Conservation (phyloP, 2,329 filamentous ascomycete species). For the Cercospora zeina region DNA sequence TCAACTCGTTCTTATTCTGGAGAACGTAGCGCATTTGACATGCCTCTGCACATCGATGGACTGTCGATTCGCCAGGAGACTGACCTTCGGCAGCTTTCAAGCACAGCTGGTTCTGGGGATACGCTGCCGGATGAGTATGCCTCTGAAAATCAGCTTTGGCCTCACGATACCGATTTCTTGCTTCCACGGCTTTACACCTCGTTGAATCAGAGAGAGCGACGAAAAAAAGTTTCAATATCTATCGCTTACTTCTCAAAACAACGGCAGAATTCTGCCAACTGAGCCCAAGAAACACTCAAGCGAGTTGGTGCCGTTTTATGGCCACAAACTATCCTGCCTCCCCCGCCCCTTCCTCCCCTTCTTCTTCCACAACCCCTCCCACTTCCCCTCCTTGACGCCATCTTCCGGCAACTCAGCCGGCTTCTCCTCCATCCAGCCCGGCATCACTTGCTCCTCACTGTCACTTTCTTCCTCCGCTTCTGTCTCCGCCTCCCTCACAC, state of each 20-base stretch:
- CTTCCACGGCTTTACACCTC: neutral
- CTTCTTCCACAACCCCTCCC: neutral
- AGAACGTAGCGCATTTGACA: neutral
- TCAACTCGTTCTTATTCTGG: neutral
- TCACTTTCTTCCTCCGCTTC: neutral
- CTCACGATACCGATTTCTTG: neutral
- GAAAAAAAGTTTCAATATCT: neutral
- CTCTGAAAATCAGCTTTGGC: neutral
- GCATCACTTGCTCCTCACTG: neutral
- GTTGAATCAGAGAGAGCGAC: neutral
- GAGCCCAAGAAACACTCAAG: neutral
- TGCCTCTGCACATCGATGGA: too few relatives aligned
- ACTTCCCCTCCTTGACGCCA: constrained; percentile 5
- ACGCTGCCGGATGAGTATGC: neutral
- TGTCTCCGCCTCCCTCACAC: constrained; percentile 32
- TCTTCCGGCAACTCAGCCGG: constrained; percentile 11
- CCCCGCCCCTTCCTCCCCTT: neutral
- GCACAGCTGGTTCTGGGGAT: neutral
- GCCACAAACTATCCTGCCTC: constrained; percentile 3
- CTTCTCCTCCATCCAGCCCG: neutral
- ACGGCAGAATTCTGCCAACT: neutral
- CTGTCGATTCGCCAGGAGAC: too few relatives aligned
- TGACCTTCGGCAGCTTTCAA: too few relatives aligned
- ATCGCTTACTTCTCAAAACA: neutral
- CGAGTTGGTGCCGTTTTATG: neutral